Conservation (phyloP, 2,329 filamentous ascomycete genomes). For the Alternaria hordeiaustralica region DNA sequence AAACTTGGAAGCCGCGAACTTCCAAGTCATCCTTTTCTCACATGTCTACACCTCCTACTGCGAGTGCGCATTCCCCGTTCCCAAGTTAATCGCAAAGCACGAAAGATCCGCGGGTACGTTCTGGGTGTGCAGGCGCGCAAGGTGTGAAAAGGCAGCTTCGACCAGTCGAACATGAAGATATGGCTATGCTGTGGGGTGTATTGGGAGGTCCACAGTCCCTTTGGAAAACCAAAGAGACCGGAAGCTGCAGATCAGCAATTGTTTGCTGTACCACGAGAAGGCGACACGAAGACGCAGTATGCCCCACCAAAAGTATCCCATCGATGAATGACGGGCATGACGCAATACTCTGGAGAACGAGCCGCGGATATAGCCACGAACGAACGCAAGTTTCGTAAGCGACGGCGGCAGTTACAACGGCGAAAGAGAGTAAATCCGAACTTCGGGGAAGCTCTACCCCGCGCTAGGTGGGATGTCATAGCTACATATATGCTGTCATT, state of each 20-base stretch:
- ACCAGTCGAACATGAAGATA: constrained; percentile 18
- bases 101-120: not conserved
- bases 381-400: constrained; percentile 14
- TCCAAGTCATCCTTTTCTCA: not conserved
- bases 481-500: constrained; percentile 19
- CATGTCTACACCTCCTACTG: not conserved
- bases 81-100: not conserved
- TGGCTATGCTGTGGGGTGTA: constrained; percentile 29
- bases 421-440: constrained; percentile 16
- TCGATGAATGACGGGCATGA: constrained; percentile 15
- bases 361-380: constrained; percentile 16
- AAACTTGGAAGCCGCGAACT: not conserved
- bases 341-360: constrained; percentile 5
- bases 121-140: not conserved
- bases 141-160: not conserved
- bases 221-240: constrained; percentile 15
- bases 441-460: constrained; percentile 18
- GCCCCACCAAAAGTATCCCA: constrained; percentile 14
- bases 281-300: constrained; percentile 8
- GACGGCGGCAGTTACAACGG: constrained; percentile 6
- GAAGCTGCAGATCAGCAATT: constrained; percentile 21
- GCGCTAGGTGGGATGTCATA: constrained; percentile 15
- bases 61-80: not conserved
- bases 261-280: constrained; percentile 14
- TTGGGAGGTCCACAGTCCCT: constrained; percentile 23